These are phyloP conservation scores for Ligustrum vulgare DNA, from an alignment of 257 asterid species.

Conservation along the genomic window DNA sequence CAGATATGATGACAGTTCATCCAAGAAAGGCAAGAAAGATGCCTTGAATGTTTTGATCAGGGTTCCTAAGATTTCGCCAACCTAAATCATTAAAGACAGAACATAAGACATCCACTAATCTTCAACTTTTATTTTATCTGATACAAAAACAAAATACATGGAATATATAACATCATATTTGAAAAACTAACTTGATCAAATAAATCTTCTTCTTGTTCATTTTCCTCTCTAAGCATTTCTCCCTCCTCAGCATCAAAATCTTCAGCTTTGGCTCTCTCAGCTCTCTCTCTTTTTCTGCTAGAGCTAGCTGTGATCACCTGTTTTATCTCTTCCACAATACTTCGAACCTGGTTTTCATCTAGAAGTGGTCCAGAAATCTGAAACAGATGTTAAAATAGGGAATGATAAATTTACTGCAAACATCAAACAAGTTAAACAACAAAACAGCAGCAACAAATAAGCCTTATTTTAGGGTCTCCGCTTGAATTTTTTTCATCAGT, in stretches of 20 bases:
- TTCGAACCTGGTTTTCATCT: slow-evolving; percentile 89
- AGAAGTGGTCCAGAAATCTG: slow-evolving; percentile 87
- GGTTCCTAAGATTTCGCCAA: slow-evolving; percentile 94
- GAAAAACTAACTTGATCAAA: slow-evolving; percentile 79
- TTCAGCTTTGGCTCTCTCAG: slow-evolving; percentile 94
- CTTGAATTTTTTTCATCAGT: neutral
- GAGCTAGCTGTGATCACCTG: slow-evolving; percentile 92
- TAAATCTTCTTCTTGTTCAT: slow-evolving; percentile 98
- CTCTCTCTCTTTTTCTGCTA: slow-evolving; percentile 77
- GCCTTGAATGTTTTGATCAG: slow-evolving; percentile 85
- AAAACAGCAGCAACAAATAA: neutral
- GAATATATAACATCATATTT: slow-evolving; percentile 1
- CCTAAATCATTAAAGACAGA: slow-evolving; percentile 39
- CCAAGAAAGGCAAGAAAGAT: slow-evolving; percentile 94
- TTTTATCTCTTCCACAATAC: slow-evolving; percentile 90
- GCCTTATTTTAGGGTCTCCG: neutral
- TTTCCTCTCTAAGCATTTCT: slow-evolving; percentile 90
- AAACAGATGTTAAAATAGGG: slow-evolving; percentile 21
- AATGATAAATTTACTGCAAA: slow-evolving; percentile 6
- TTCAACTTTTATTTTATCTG: neutral
- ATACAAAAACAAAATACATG: slow-evolving; percentile 13
- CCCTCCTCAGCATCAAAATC: slow-evolving; percentile 99
- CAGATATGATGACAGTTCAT: slow-evolving; percentile 75
- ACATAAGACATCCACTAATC: slow-evolving; percentile 3
- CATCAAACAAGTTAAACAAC: slow-evolving; percentile 3